phyloP scores from a whole-genome alignment of 805 yeast genomes.

The Candida germanica region DNA sequence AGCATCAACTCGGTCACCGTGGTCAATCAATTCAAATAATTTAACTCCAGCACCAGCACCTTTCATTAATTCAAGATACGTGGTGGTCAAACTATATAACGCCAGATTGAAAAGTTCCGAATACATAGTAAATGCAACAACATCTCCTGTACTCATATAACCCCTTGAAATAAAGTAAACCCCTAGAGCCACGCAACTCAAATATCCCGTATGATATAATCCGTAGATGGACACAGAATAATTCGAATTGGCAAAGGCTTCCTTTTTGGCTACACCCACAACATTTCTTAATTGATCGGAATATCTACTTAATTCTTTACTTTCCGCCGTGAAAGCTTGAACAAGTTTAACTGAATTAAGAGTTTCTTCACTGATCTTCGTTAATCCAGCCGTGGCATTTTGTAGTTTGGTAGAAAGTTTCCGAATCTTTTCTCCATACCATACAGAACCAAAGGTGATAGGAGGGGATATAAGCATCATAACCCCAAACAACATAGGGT shows the following conservation, averaged over 20 bases:
- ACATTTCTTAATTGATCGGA: slow-evolving; percentile 38
- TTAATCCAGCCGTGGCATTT: slow-evolving; percentile 43
- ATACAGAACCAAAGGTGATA: slow-evolving; percentile 42
- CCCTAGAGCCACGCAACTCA: slow-evolving; percentile 42
- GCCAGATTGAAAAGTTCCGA: slow-evolving; percentile 44
- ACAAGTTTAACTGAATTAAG: slow-evolving; percentile 41
- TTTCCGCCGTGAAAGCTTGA: slow-evolving; percentile 44
- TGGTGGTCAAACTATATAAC: slow-evolving; percentile 42
- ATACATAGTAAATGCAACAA: slow-evolving; percentile 46
- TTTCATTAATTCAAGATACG: slow-evolving; percentile 46
- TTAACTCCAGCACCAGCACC: slow-evolving; percentile 47
- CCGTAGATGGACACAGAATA: slow-evolving; percentile 42
- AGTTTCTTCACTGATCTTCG: slow-evolving; percentile 43
- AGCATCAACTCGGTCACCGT: slow-evolving; percentile 33
- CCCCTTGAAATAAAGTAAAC: slow-evolving; percentile 41
- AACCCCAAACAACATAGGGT: slow-evolving; percentile 41
- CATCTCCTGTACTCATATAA: slow-evolving; percentile 46
- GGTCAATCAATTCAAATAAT: slow-evolving; percentile 41
- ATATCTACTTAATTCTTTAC: slow-evolving; percentile 38
- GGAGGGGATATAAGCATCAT: slow-evolving; percentile 46
- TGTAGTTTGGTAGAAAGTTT: slow-evolving; percentile 39
- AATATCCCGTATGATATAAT: slow-evolving; percentile 41
- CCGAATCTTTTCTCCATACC: slow-evolving; percentile 44
- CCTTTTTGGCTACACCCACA: slow-evolving; percentile 39
- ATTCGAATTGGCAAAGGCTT: slow-evolving; percentile 44